These are phyloP conservation scores for Globisporangium carolinianum DNA, from an alignment of 352 stramenopile genomes.

Conservation along the genomic window DNA sequence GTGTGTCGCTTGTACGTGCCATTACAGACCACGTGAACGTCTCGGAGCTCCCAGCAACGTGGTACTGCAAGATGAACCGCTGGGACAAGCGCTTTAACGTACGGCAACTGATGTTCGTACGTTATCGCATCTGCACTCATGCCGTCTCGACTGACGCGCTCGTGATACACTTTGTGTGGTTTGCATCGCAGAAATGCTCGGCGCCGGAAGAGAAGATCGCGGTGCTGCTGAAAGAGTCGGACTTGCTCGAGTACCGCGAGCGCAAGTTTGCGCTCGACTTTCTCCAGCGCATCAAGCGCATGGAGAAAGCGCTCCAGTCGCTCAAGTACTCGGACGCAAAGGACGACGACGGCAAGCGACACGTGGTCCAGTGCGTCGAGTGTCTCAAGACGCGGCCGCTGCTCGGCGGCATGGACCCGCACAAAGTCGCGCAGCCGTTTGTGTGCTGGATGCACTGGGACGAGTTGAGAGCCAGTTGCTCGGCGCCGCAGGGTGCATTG, in stretches of 20 bases:
- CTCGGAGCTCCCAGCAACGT: conserved; percentile 57
- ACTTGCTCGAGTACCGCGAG: conserved; percentile 55
- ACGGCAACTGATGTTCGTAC: conserved; percentile 7
- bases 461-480: conserved; percentile 71
- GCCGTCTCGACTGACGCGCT: no score
- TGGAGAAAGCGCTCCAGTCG: conserved; percentile 60
- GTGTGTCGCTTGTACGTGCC: not conserved
- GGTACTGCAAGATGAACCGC: conserved; percentile 86
- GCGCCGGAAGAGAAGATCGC: conserved; percentile 58
- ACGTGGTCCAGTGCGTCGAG: conserved; percentile 63
- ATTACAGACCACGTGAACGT: conserved; percentile 67
- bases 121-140: not conserved
- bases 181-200: conserved; percentile 58
- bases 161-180: not conserved
- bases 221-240: conserved; percentile 56
- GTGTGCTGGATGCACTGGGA: conserved; percentile 86
- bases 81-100: conserved; percentile 80
- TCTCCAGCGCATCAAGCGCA: conserved; percentile 58
- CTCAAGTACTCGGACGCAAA: conserved; percentile 59
- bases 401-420: conserved; percentile 67
- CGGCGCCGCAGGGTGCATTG: conserved; percentile 47
- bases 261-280: conserved; percentile 65
- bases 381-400: conserved; percentile 68
- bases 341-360: conserved; percentile 60
- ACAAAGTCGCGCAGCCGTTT: conserved; percentile 66